Conservation (phyloP, 2,329 filamentous ascomycete species). For the Colletotrichum horii region DNA sequence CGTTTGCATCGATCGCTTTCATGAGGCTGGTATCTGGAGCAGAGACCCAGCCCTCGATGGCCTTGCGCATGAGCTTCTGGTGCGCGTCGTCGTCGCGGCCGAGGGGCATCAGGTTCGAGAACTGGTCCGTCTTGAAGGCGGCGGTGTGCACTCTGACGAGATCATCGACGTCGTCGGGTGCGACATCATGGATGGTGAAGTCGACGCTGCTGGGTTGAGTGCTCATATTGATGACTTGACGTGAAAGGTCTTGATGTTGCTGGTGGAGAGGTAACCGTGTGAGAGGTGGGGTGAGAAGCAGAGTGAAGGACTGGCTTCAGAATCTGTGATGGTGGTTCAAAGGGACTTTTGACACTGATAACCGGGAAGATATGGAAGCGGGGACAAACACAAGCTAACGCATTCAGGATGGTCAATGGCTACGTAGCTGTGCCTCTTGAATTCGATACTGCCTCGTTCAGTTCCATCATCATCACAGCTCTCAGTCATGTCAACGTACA, state of each 20-base stretch:
- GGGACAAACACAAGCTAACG: neutral
- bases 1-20: neutral
- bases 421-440: neutral
- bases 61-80: neutral
- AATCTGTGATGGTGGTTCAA: neutral
- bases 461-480: neutral
- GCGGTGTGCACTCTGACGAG: neutral
- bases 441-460: neutral
- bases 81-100: neutral
- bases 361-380: neutral
- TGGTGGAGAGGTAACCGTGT: neutral
- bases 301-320: neutral
- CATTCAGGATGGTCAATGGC: neutral
- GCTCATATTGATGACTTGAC: neutral
- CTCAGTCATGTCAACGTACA: neutral
- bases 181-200: neutral
- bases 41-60: neutral
- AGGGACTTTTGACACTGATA: neutral
- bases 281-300: neutral
- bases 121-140: conserved; percentile 1
- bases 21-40: neutral
- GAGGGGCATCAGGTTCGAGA: conserved; percentile 11
- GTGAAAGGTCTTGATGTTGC: neutral
- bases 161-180: neutral
- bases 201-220: neutral